These are phyloP conservation scores for Withania somnifera DNA, from an alignment of 305 asterid genomes.

Conservation along the genomic window DNA sequence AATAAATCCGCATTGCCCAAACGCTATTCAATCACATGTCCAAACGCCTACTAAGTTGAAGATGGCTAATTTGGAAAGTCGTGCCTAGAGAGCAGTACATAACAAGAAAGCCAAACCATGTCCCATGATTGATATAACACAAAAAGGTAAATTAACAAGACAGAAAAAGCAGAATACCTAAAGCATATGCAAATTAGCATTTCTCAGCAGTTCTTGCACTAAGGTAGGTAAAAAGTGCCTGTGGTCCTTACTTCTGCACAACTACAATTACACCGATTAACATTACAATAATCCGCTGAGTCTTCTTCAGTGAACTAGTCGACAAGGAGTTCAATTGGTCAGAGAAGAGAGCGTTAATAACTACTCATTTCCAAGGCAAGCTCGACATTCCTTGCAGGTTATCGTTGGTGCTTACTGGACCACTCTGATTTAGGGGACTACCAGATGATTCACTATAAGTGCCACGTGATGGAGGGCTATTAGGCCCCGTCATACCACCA, in stretches of 20 bases:
- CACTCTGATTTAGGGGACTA: slow-evolving; percentile 42
- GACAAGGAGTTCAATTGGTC: not conserved
- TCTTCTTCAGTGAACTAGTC: not conserved
- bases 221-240: not conserved
- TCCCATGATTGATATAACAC: not conserved
- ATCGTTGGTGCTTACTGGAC: slow-evolving; percentile 27
- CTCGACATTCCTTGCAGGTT: slow-evolving; percentile 21
- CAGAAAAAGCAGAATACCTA: not conserved
- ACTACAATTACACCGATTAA: not conserved
- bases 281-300: not conserved
- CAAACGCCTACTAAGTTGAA: not conserved
- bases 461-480: slow-evolving; percentile 38
- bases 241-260: not conserved
- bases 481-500: slow-evolving; percentile 25
- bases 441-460: slow-evolving; percentile 58
- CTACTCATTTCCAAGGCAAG: slow-evolving; percentile 46
- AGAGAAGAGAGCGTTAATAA: not conserved
- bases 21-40: too few relatives aligned
- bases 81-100: not conserved
- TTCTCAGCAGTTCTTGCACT: not conserved
- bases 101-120: not conserved
- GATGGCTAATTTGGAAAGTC: not conserved
- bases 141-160: not conserved
- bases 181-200: not conserved
- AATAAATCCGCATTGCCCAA: too few relatives aligned